Base-by-base conservation (phyloP, 2,329 filamentous ascomycete species). In the Pseudogymnoascus sp. region DNA sequence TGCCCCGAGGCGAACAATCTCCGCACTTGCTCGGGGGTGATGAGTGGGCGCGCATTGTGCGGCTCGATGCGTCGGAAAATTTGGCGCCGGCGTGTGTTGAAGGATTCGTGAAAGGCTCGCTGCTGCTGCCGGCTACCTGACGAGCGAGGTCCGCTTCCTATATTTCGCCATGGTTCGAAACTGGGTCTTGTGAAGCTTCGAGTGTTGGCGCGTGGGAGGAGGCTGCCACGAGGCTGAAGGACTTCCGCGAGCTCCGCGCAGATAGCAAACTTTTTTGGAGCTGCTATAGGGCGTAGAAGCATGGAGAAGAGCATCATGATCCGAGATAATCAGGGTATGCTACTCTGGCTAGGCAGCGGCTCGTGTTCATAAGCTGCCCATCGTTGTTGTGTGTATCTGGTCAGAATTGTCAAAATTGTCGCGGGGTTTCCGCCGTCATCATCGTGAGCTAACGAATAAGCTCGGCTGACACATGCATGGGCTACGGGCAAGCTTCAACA, bases 21-120 rank as follows among this genome's bases (percentile, higher is more conserved):
- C 52, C 65, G 62, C 12, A 79, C 55, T n/a, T 75, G 69, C 25
- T 72, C 69, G 18, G 67, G 64, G 0, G 75, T 74, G 55, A 79
- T 61, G 8, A 82, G 73, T 8, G 80, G 79, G 21, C 67, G 68
- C 8, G 71, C 71, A 21, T 63, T 65, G 21, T 35, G 37, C 4
- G 55, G 55, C 11, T 49, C 28, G n/a, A 61, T 61, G 18, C 35
- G 58, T 11, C 37, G 18, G 58, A 60, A 60, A 28, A 49, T 11
- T 8, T 49, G 43, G 58, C 38, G 58, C 9, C 28, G 49, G 9
- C 5, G 49, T 21, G 31, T 7, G 28, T 8, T 33, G n/a, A 14
- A 9, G 2, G 49, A 55, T 16, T 18, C n/a, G 49, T 55, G 49
- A 2, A 55, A 55, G 28, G n/a, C 14, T 5, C 49, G 25, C 49